Evolutionary conservation across 768 basidiomycete genomes (phyloP).

Genomic region (Boletus insuetus): DNA sequence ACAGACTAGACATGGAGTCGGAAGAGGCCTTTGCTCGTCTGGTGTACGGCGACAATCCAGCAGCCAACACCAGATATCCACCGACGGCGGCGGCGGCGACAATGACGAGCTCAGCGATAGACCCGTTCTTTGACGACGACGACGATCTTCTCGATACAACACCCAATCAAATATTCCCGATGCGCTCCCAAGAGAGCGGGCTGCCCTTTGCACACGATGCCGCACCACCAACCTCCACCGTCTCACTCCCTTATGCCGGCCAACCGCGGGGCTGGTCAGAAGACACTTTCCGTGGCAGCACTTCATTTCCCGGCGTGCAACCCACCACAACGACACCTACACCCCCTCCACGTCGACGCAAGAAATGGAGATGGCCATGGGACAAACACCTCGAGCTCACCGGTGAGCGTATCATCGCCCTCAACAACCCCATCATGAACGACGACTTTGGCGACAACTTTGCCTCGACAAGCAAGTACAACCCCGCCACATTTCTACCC

Average conservation of each 20-base stretch:
- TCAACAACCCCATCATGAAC: conserved; percentile 74
- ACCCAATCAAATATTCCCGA: conserved; percentile 18
- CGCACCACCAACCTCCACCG: conserved; percentile 41
- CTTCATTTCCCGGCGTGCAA: conserved; percentile 36
- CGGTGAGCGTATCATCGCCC: conserved; percentile 77
- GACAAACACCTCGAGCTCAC: conserved; percentile 58
- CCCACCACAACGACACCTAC: conserved; percentile 14
- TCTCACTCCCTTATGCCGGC: conserved; percentile 28
- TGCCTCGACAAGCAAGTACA: conserved; percentile 95
- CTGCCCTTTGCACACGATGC: conserved; percentile 58
- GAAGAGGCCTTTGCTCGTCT: conserved; percentile 27
- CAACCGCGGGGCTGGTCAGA: conserved; percentile 72
- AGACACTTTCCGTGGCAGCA: conserved; percentile 46
- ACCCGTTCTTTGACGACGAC: conserved; percentile 77
- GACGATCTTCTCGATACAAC: conserved; percentile 45
- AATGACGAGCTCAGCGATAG: conserved; percentile 39
- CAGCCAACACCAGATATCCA: conserved; percentile 42
- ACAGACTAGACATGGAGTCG: conserved; percentile 21
- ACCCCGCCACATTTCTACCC: conserved; percentile 78
- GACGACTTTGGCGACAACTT: conserved; percentile 74
- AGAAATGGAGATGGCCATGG: conserved; percentile 82
- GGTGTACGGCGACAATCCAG: conserved; percentile 28
- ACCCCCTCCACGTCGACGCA: conserved; percentile 16
- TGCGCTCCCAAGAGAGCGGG: conserved; percentile 46
- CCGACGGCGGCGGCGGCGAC: conserved; percentile 67